These are phyloP conservation scores for Penicillium samsonianum DNA, from an alignment of 495 filamentous ascomycete genomes.

Conservation along the genomic window DNA sequence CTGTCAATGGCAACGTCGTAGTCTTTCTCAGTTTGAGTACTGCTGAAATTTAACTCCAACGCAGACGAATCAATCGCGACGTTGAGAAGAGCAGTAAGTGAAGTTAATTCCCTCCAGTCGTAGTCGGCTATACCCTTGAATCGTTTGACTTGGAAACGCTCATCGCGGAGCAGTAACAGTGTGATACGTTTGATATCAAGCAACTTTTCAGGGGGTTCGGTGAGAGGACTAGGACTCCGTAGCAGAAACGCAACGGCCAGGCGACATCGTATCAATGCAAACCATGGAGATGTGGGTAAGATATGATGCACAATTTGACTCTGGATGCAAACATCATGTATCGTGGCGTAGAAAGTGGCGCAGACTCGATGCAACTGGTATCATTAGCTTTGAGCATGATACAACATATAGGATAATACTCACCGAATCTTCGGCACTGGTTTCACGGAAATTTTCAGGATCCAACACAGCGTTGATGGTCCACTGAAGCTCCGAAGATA, in stretches of 20 bases:
- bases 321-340: conserved; percentile 55
- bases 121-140: conserved; percentile 47
- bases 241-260: conserved; percentile 74
- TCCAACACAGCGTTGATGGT: conserved; percentile 39
- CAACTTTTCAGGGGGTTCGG: conserved; percentile 42
- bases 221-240: conserved; percentile 47
- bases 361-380: conserved; percentile 56
- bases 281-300: conserved; percentile 51
- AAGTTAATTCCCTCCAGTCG: conserved; percentile 66
- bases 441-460: conserved; percentile 38
- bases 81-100: conserved; percentile 66
- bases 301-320: conserved; percentile 61
- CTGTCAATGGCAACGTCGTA: conserved; percentile 73
- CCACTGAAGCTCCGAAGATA: conserved; percentile 48
- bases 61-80: conserved; percentile 69
- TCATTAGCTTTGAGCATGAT: conserved; percentile 17
- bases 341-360: conserved; percentile 50
- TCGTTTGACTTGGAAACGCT: conserved; percentile 48
- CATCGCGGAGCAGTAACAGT: conserved; percentile 48
- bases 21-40: conserved; percentile 42
- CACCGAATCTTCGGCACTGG: conserved; percentile 36
- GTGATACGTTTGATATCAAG: conserved; percentile 55
- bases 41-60: conserved; percentile 28
- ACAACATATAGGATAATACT: background rate
- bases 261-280: conserved; percentile 65